These are phyloP conservation scores for Russula virescens DNA, from an alignment of 768 basidiomycete species.

Conservation along the genomic window DNA sequence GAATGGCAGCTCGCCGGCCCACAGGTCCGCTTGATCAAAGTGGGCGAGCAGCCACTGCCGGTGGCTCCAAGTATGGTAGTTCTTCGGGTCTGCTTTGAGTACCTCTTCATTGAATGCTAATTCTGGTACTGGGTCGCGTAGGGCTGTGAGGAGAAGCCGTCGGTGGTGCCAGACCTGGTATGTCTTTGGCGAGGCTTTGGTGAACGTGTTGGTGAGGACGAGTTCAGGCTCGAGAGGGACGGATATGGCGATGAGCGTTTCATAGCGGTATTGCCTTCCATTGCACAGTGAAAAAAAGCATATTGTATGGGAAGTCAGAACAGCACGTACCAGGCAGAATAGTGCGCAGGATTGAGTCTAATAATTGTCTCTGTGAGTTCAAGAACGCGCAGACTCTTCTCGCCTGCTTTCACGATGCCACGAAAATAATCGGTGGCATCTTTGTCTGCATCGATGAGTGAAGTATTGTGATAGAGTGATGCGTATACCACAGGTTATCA, in stretches of 20 bases:
- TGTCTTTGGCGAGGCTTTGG: conserved; percentile 79
- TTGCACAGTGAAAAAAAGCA: conserved; percentile 1
- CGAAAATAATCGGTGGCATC: conserved; percentile 93
- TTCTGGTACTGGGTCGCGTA: conserved; percentile 55
- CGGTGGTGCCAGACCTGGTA: conserved; percentile 99
- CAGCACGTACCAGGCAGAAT: conserved; percentile 80
- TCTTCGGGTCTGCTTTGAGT: conserved; percentile 79
- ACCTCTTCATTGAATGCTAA: conserved; percentile 72
- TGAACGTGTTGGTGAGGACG: conserved; percentile 79
- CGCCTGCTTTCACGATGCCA: conserved; percentile 67
- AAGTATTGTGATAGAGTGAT: background rate
- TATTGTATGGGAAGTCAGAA: background rate
- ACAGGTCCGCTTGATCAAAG: conserved; percentile 69
- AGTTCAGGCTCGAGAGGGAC: conserved; percentile 73
- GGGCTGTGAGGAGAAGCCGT: conserved; percentile 59
- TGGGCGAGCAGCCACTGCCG: conserved; percentile 90
- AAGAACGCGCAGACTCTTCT: conserved; percentile 77
- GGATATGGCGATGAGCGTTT: conserved; percentile 67
- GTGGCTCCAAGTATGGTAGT: conserved; percentile 99
- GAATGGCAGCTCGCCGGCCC: conserved; percentile 71
- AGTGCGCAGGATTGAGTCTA: conserved; percentile 90
- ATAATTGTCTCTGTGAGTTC: conserved; percentile 87
- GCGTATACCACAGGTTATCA: conserved; percentile 19
- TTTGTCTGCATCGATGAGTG: conserved; percentile 51
- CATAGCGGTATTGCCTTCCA: conserved; percentile 89